Evolutionary conservation across 495 filamentous ascomycete species (phyloP), one percentile per base, ranked within the genome.

Genomic region (Cladorrhinum samala): DNA sequence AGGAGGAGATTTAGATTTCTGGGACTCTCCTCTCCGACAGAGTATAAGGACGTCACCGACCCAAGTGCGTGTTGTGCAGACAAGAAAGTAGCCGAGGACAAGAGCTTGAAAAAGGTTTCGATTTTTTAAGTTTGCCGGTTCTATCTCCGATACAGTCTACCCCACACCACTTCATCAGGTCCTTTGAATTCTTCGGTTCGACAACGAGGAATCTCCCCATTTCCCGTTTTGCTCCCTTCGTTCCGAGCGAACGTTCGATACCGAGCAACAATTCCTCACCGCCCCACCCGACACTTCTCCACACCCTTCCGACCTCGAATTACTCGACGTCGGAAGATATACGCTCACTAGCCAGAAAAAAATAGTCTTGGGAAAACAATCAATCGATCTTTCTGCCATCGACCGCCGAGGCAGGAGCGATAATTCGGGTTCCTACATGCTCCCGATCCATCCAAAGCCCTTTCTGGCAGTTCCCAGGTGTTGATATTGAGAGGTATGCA

Each of bases 1-100:
- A 72, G 62, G 68, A 64, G 62, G 62, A 68, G 59, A 69, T 64
- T 56, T 60, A 66, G 63, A 68, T 58, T 55, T 18, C 58, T 59
- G 62, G 68, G 55, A 56, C 60, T 41, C 64, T 66, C 63, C 62
- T 65, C 46, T 52, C 50, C 30, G 43, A 49, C 51, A 57, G 58
- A 59, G 52, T 59, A 63, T 54, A 64, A 68, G 63, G 65, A 53
- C 63, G 60, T 51, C 58, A 48, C 52, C 56, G 50, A 57, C 45
- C 60, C 57, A 48, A 56, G 61, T 56, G 55, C 52, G 49, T 55
- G 51, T 41, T 41, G 39, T 41, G 39, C 39, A n/a, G 39, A 55
- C 30, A 49, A 41, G 46, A 33, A 27, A 24, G 17, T 49, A 56
- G 33, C 50, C 55, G 58, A 46, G 52, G 47, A 46, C 42, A 55